phyloP scores from a whole-genome alignment of 345 rosid species.

The Syzygium oleosum region DNA sequence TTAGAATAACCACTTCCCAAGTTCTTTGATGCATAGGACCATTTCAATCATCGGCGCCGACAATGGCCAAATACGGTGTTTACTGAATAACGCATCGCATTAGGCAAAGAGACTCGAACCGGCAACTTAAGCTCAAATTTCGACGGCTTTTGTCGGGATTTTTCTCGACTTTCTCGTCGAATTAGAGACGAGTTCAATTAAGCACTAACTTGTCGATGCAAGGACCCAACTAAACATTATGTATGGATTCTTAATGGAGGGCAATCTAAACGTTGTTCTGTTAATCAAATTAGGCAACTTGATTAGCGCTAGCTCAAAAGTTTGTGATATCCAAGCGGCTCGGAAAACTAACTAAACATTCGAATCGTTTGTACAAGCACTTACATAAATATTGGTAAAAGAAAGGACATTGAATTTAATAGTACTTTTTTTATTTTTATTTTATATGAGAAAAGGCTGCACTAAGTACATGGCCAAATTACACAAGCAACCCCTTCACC shows the following conservation, averaged over 20 bases:
- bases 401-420: not conserved
- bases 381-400: not conserved
- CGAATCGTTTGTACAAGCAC: not conserved
- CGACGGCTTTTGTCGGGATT: not conserved
- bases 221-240: not conserved
- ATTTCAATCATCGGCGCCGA: not conserved
- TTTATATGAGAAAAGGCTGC: not conserved
- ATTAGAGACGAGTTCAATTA: too few species aligned
- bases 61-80: not conserved
- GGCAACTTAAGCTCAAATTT: not conserved
- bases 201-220: not conserved
- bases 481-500: not conserved
- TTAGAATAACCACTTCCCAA: accelerated
- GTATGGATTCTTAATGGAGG: not conserved
- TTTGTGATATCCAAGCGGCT: not conserved
- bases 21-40: not conserved
- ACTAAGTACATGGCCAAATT: not conserved
- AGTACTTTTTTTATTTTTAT: too few species aligned
- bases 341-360: not conserved
- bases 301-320: not conserved
- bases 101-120: not conserved
- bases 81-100: not conserved
- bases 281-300: not conserved
- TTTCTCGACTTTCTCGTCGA: accelerated
- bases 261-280: not conserved